phyloP scores from a whole-genome alignment of 2,329 filamentous ascomycete genomes.

The Cyanodermella asteris region DNA sequence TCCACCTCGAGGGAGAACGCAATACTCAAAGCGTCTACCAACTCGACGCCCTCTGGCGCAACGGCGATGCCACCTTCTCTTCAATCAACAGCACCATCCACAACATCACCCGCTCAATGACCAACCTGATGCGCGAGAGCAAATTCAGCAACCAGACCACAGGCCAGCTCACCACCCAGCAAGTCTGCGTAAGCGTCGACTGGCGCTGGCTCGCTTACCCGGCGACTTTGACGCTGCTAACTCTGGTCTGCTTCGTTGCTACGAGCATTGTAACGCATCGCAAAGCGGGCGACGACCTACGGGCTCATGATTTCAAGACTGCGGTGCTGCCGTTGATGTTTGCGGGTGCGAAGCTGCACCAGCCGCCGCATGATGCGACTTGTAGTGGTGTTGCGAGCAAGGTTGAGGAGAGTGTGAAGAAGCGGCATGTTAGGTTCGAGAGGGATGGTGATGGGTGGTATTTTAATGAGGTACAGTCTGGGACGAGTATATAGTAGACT shows the following conservation, averaged over 20 bases:
- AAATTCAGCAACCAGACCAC: neutral
- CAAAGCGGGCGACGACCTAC: neutral
- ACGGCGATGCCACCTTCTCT: neutral
- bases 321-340: slow-evolving; percentile 1
- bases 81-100: neutral
- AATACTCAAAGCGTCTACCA: neutral
- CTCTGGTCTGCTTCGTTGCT: slow-evolving; percentile 1
- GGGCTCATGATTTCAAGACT: slow-evolving; percentile 1
- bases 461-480: too few relatives aligned
- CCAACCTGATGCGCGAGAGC: neutral
- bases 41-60: neutral
- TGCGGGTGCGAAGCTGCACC: too few relatives aligned
- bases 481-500: too few relatives aligned
- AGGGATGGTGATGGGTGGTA: too few relatives aligned
- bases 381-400: too few relatives aligned
- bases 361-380: too few relatives aligned
- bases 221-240: neutral
- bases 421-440: too few relatives aligned
- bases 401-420: too few relatives aligned
- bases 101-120: neutral
- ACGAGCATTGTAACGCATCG: slow-evolving; percentile 1
- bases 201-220: slow-evolving; percentile 2
- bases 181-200: neutral
- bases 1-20: neutral
- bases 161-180: neutral